Percentiles rank a stretch among this genome's conserved stretches.
phyloP scores from a whole-genome alignment of 768 basidiomycete genomes.

The Boletus coccyginus region DNA sequence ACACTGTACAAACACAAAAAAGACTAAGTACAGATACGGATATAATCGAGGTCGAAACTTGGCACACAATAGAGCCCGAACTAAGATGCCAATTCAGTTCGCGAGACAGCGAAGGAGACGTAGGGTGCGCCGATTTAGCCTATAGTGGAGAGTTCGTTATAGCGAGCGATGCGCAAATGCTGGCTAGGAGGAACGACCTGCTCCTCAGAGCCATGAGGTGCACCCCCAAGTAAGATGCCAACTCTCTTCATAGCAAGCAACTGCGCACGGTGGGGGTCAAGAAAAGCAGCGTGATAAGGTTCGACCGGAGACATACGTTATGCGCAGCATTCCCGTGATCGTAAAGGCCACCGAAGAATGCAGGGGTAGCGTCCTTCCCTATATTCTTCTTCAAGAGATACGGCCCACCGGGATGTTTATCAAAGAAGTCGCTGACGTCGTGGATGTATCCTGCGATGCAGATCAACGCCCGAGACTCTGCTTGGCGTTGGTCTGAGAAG shows the following conservation, averaged over 20 bases:
- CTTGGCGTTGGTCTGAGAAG: slow-evolving; percentile 67
- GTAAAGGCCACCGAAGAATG: slow-evolving; percentile 88
- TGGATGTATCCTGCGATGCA: slow-evolving; percentile 89
- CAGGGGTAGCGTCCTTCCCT: slow-evolving; percentile 85
- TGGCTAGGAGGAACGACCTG: slow-evolving; percentile 3
- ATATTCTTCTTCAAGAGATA: slow-evolving; percentile 78
- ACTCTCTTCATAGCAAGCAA: slow-evolving; percentile 12
- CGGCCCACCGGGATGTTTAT: slow-evolving; percentile 87
- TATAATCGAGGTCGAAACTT: background rate
- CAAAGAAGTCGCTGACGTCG: slow-evolving; percentile 74
- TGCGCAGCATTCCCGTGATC: slow-evolving; percentile 83
- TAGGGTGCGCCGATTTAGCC: background rate
- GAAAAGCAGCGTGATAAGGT: background rate
- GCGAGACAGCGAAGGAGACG: too few relatives aligned
- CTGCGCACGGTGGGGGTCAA: background rate
- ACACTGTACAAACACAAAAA: too few relatives aligned
- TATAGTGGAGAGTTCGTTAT: background rate
- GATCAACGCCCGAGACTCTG: slow-evolving; percentile 73
- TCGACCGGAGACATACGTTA: slow-evolving; percentile 48
- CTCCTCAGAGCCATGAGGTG: slow-evolving; percentile 7
- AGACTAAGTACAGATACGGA: background rate
- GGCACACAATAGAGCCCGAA: too few relatives aligned
- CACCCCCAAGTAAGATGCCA: slow-evolving; percentile 6
- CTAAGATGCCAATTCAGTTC: too few relatives aligned
- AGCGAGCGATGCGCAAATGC: slow-evolving; percentile 3